Evolutionary conservation across 176 grass and related monocot species (phyloP).

Genomic region (Melocanna baccifera): DNA sequence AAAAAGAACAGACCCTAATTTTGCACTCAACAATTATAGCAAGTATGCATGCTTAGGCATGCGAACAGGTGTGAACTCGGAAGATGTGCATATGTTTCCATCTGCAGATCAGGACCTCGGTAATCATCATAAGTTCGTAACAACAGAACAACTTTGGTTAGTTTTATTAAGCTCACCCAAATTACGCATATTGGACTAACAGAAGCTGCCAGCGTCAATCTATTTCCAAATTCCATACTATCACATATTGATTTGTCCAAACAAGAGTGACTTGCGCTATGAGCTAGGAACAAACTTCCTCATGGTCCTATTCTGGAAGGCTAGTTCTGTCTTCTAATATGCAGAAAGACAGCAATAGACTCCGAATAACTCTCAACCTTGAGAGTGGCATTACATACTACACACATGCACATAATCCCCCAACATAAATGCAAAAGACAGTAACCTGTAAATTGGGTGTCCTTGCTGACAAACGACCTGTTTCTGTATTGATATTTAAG

Average conservation of each 20-base stretch:
- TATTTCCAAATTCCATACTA: conserved; percentile 5
- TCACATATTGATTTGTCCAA: neutral
- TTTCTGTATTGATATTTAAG: conserved; percentile 97
- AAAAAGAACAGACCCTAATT: too few species aligned
- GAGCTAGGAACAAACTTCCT: neutral
- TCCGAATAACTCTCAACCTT: conserved; percentile 1
- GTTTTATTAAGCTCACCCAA: conserved; percentile 1
- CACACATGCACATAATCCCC: neutral
- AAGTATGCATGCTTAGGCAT: neutral
- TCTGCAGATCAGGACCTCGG: neutral
- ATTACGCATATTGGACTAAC: neutral
- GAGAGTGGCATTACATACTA: neutral
- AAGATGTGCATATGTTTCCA: neutral
- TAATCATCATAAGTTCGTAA: neutral
- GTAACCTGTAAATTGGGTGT: conserved; percentile 92
- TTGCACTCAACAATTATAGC: neutral
- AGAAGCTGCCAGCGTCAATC: neutral
- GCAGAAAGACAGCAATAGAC: neutral
- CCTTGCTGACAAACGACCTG: conserved; percentile 90
- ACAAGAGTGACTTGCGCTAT: neutral
- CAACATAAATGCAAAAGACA: conserved; percentile 13
- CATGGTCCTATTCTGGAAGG: conserved; percentile 16
- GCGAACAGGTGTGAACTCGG: neutral
- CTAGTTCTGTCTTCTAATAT: neutral
- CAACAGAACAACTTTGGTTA: neutral